Percentiles rank a stretch among this genome's conserved stretches.
These are phyloP conservation scores for Aethionema arabicum DNA, from an alignment of 345 rosid species.

Conservation along the genomic window DNA sequence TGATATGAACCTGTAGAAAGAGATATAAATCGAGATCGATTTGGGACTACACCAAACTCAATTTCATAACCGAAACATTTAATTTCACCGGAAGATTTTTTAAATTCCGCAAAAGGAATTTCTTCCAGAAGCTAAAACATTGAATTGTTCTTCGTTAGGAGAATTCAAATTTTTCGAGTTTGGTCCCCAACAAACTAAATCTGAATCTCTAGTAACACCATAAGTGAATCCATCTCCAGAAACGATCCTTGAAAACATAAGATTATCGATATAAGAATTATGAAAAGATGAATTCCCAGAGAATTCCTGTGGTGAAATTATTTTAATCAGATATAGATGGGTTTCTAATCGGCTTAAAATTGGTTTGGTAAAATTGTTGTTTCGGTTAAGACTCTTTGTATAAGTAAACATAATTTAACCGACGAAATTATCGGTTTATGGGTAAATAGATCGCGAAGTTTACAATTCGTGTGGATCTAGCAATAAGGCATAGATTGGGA, in stretches of 20 bases:
- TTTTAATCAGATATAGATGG: too few relatives aligned
- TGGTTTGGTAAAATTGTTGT: too few relatives aligned
- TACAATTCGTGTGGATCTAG: too few relatives aligned
- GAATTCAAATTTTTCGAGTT: conserved; percentile 46
- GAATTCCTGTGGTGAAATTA: conserved; percentile 25
- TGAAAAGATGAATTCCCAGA: conserved; percentile 42
- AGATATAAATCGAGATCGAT: conserved; percentile 49
- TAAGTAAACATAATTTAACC: too few relatives aligned
- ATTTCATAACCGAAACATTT: conserved; percentile 68
- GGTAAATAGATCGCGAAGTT: too few relatives aligned
- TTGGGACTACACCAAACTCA: conserved; percentile 45
- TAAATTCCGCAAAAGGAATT: conserved; percentile 69
- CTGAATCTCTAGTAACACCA: conserved; percentile 67
- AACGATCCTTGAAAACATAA: conserved; percentile 60
- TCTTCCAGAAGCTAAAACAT: conserved; percentile 64
- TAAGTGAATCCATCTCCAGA: conserved; percentile 92
- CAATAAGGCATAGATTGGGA: too few relatives aligned
- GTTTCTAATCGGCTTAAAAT: too few relatives aligned
- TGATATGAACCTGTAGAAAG: conserved; percentile 70
- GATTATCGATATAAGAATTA: conserved; percentile 48
- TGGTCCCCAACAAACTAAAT: conserved; percentile 87
- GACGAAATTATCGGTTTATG: too few relatives aligned
- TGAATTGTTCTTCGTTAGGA: conserved; percentile 41
- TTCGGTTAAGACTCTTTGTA: too few relatives aligned
- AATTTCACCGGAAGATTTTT: conserved; percentile 48